Evolutionary conservation across 83 land plant species (phyloP).

Genomic region (Diphasiastrum complanatum): DNA sequence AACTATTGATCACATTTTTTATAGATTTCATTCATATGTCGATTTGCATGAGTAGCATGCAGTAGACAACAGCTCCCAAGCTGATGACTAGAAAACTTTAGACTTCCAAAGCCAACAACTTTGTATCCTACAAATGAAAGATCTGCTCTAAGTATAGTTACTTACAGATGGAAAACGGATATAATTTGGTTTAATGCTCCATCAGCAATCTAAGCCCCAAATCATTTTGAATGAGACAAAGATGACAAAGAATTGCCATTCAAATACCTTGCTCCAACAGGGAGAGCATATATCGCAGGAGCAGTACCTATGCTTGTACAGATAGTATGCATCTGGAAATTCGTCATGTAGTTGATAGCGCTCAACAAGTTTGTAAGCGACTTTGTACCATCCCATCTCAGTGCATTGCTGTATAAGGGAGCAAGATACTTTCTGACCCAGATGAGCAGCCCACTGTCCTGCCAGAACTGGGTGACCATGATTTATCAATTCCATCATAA

Average conservation of each 20-base stretch:
- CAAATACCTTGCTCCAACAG: no score
- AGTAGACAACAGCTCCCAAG: no score
- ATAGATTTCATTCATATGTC: slow-evolving; percentile 1
- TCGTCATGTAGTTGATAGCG: slow-evolving; percentile 13
- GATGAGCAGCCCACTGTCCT: slow-evolving; percentile 15
- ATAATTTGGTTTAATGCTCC: no score
- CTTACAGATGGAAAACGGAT: no score
- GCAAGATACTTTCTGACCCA: slow-evolving; percentile 5
- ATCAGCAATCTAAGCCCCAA: no score
- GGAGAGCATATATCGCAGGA: not conserved
- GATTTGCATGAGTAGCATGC: not conserved
- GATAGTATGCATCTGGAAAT: slow-evolving; percentile 24
- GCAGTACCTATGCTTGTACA: slow-evolving; percentile 21
- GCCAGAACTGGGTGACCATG: slow-evolving; percentile 19
- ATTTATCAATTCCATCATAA: not conserved
- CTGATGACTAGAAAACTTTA: no score
- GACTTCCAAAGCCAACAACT: no score
- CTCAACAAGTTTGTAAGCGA: slow-evolving; percentile 21
- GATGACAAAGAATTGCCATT: no score
- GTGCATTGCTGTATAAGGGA: slow-evolving; percentile 22
- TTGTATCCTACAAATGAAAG: no score
- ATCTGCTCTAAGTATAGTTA: no score
- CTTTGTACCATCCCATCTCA: slow-evolving; percentile 15
- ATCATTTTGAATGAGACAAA: no score
- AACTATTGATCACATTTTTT: no score